These are phyloP conservation scores for Nicotiana undulata DNA, from an alignment of 257 asterid genomes.

Conservation along the genomic window DNA sequence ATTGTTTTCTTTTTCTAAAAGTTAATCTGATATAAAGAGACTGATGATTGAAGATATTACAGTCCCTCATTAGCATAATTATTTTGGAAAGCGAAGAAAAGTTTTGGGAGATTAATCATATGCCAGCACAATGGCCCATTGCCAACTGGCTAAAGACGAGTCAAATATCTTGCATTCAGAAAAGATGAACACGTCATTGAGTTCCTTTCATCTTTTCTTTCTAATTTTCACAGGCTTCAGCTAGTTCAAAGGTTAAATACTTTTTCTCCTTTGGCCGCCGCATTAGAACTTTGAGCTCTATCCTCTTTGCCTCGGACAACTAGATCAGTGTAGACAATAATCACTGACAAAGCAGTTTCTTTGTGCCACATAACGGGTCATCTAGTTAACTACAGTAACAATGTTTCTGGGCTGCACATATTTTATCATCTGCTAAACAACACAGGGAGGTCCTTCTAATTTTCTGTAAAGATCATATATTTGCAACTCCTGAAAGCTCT, in stretches of 20 bases:
- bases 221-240: not conserved
- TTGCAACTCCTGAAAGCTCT: not conserved
- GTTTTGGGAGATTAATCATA: not conserved
- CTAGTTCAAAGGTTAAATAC: not conserved
- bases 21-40: not conserved
- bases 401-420: no score
- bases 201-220: not conserved
- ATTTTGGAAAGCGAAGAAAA: not conserved
- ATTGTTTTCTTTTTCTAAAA: not conserved
- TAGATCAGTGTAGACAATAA: not conserved
- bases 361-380: not conserved
- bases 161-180: not conserved
- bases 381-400: not conserved
- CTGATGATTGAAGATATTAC: not conserved
- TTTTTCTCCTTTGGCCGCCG: not conserved
- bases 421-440: not conserved
- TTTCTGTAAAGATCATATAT: not conserved
- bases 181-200: not conserved
- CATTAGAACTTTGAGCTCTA: not conserved
- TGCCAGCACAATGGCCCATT: not conserved
- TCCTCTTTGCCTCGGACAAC: not conserved
- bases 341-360: not conserved
- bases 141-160: not conserved
- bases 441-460: not conserved
- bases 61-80: not conserved